Percentiles rank a stretch among this genome's conserved stretches.
Evolutionary conservation across 768 basidiomycete genomes (phyloP).

Genomic region (Mycena rosella): DNA sequence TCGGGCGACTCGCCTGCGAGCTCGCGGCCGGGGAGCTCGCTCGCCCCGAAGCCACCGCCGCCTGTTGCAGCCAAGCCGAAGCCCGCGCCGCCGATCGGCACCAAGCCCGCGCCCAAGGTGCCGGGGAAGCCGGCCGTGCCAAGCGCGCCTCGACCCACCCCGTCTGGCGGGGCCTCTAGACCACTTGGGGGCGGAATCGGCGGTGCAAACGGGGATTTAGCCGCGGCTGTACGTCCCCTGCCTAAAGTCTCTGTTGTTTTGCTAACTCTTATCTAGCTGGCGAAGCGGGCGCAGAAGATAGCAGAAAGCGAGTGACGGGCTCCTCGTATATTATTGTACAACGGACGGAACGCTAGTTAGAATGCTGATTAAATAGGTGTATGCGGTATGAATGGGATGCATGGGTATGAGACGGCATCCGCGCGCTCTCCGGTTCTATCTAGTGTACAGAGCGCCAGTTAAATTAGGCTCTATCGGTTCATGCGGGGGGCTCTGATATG

Average conservation of each 20-base stretch:
- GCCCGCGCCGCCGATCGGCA: constrained; percentile 61
- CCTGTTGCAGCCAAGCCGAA: constrained; percentile 77
- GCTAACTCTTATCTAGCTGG: constrained; percentile 62
- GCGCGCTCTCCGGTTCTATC: constrained; percentile 1
- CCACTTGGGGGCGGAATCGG: constrained; percentile 55
- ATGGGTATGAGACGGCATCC: no score
- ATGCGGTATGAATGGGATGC: constrained; percentile 29
- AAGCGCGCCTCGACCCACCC: constrained; percentile 62
- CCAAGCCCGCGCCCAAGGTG: constrained; percentile 59
- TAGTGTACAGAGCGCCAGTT: constrained; percentile 3
- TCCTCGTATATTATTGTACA: constrained; percentile 32
- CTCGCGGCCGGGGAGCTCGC: constrained; percentile 66
- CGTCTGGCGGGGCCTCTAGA: constrained; percentile 52
- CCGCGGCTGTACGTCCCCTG: constrained; percentile 76
- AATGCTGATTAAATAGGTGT: constrained; percentile 24
- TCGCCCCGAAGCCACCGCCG: constrained; percentile 67
- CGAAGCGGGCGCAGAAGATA: constrained; percentile 80
- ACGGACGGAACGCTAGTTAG: constrained; percentile 32
- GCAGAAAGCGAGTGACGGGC: constrained; percentile 55
- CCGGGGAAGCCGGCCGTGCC: constrained; percentile 76
- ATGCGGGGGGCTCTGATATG: constrained; percentile 47
- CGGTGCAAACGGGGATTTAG: constrained; percentile 68
- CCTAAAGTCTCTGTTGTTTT: background rate
- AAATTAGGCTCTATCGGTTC: no score
- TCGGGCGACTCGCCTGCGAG: constrained; percentile 53